Evolutionary conservation across 768 basidiomycete species (phyloP).

Genomic region (Tricholoma furcatifolium): DNA sequence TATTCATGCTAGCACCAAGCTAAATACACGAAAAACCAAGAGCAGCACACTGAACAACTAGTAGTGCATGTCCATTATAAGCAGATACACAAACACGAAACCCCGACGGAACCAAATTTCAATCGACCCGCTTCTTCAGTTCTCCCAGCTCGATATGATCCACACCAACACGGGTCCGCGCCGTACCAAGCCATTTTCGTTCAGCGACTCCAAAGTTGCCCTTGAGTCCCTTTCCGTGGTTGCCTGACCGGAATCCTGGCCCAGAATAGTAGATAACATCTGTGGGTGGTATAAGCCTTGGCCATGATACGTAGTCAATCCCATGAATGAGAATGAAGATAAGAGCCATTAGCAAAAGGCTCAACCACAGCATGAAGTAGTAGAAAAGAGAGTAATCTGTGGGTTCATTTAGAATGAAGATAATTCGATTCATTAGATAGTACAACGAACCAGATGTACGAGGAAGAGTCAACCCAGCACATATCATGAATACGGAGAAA

Average conservation of each 20-base stretch:
- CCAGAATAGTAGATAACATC: conserved; percentile 88
- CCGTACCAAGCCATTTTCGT: conserved; percentile 37
- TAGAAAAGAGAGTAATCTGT: conserved; percentile 86
- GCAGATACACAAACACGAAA: background rate
- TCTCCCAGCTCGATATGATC: conserved; percentile 82
- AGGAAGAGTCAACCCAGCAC: conserved; percentile 82
- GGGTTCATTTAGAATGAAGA: background rate
- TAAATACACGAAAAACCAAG: background rate
- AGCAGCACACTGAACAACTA: background rate
- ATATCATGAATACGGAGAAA: conserved; percentile 86
- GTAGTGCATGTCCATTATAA: background rate
- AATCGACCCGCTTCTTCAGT: conserved; percentile 76
- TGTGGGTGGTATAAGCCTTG: conserved; percentile 79
- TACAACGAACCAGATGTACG: conserved; percentile 80
- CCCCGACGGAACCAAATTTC: conserved; percentile 14
- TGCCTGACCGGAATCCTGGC: conserved; percentile 78
- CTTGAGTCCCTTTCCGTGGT: conserved; percentile 71
- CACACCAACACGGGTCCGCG: conserved; percentile 38
- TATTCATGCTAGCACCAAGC: background rate
- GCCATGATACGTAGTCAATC: conserved; percentile 95
- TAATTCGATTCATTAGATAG: background rate
- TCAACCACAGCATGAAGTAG: conserved; percentile 82
- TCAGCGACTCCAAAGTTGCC: conserved; percentile 30
- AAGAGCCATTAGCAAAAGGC: conserved; percentile 58
- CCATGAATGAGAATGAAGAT: conserved; percentile 82